Conservation (phyloP, 78 protist genomes). For the Chrysochromulina parva region DNA sequence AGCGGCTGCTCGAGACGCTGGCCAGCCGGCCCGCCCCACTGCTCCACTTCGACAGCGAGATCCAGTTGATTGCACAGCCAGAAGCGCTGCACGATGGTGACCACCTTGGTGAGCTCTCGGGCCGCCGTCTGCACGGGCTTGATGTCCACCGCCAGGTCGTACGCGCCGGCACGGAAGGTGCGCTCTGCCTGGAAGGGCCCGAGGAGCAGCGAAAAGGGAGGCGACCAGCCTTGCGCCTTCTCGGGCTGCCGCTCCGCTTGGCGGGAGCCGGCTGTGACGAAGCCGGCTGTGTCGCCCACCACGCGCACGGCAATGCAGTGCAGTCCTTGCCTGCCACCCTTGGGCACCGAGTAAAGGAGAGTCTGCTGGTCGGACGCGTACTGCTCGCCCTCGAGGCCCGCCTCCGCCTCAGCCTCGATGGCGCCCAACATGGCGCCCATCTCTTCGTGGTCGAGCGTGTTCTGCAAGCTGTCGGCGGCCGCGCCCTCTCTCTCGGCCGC, state of each 20-base stretch:
- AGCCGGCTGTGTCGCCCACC: background rate
- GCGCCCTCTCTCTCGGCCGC: background rate
- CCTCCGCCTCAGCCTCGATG: too few relatives aligned
- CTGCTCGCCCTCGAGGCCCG: background rate
- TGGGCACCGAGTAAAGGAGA: background rate
- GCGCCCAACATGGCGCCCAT: too few relatives aligned
- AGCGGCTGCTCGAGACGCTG: background rate
- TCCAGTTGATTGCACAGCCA: background rate
- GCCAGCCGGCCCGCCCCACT: background rate
- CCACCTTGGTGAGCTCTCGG: background rate
- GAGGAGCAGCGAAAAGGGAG: background rate
- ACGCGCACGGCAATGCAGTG: background rate
- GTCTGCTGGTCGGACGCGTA: background rate
- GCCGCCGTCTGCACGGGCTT: background rate
- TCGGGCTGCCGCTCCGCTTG: background rate
- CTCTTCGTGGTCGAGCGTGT: background rate
- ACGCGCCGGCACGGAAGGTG: background rate
- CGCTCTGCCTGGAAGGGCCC: background rate
- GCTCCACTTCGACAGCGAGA: background rate
- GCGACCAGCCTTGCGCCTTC: background rate
- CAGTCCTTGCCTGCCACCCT: background rate
- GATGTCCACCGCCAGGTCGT: background rate
- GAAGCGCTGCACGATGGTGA: constrained; percentile 10
- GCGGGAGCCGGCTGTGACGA: background rate
- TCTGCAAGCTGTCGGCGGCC: background rate